A percentile compares a stretch with the other conserved stretches of the same genome.
Evolutionary conservation across 176 grass and related monocot genomes (phyloP).

Genomic region (Zizania latifolia): DNA sequence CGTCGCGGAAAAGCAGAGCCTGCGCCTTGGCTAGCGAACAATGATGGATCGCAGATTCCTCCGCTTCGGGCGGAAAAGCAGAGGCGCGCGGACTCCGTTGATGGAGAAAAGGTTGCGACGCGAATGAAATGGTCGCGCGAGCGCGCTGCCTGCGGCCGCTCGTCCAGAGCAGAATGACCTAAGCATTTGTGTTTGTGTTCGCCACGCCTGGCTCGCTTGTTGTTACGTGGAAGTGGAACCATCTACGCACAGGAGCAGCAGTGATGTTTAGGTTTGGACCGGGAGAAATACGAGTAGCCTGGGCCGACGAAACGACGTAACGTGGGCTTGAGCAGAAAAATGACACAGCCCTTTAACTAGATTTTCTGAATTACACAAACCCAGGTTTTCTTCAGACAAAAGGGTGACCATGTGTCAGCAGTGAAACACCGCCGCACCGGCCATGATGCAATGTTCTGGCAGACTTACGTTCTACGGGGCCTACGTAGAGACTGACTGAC

Average conservation of each 20-base stretch:
- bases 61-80: neutral
- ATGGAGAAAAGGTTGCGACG: neutral
- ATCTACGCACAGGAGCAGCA: too few relatives aligned
- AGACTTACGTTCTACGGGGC: neutral
- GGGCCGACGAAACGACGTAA: too few relatives aligned
- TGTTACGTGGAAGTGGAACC: neutral
- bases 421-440: too few relatives aligned
- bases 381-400: too few relatives aligned
- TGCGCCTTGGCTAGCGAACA: neutral
- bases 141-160: neutral
- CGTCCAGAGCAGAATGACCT: neutral
- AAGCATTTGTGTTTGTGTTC: neutral
- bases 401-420: too few relatives aligned
- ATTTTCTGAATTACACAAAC: too few relatives aligned
- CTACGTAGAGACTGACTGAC: neutral
- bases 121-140: neutral
- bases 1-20: neutral
- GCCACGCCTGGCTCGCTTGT: neutral
- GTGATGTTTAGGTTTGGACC: too few relatives aligned
- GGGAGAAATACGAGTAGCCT: too few relatives aligned
- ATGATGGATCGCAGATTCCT: neutral
- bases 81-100: neutral
- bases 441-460: neutral
- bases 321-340: too few relatives aligned
- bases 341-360: too few relatives aligned